Base-by-base conservation (phyloP, 176 grass and related monocot species). In the Rhipidocladum racemiflorum region DNA sequence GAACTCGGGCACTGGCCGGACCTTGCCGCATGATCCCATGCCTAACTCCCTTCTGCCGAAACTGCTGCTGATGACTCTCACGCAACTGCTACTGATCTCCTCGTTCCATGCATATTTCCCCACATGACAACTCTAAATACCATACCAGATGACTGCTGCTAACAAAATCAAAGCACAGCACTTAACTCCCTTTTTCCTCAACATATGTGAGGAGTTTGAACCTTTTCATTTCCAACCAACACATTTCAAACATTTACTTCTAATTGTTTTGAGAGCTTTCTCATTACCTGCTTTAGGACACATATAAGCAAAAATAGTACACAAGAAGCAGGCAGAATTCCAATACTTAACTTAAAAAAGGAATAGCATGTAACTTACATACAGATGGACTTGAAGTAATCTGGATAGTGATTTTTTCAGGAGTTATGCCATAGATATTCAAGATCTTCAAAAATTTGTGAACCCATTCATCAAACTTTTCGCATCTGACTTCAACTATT, bases 371-470 rank as follows among this genome's bases (percentile, higher is more conserved):
- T 55, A 35, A 42, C 53, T 75, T 57, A 75, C 51, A 60, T 60
- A 20, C 0, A 25, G 46, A 61, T 76, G 35, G 24, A 60, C 6
- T 27, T 43, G 43, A 9, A 9, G 39, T 76, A 23, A 61, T 59
- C 23, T 18, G 4, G 24, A 62, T 20, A 77, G 16, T 45, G 38
- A 77, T 29, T 29, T 61, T 61, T 12, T 77, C 38, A 45, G 15
- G 40, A 77, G 38, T 20, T 75, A 75, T 59, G 21, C 72, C 72
- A 59, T 59, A 39, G 72, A 12, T 23, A 55, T 38, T 75, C 55
- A 76, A 42, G 38, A 44, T 45, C 55, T 61, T 20, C 10, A 6
- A 42, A 28, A 43, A 28, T 27, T 28, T 44, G 36, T 43, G 55
- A 43, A 61, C n/a, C 38, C 38, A 61, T 43, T 40, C 45, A 72